Evolutionary conservation across 108 stramenopile species (phyloP), one percentile per base, ranked within the genome.

Genomic region (Conticribra weissflogii): DNA sequence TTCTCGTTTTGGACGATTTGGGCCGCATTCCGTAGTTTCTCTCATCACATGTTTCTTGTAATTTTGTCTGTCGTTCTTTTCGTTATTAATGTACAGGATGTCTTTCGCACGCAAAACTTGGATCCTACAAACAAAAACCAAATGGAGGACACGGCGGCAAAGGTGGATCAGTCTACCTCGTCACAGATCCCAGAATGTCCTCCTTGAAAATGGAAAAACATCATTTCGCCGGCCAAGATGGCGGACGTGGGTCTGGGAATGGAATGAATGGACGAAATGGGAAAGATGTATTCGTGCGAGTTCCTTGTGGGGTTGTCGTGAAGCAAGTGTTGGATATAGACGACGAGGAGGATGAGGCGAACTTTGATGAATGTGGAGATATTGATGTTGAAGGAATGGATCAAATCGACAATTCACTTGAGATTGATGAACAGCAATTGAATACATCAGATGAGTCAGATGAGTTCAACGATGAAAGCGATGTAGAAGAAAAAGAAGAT

Each of bases 221-320:
- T 86, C 90, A 92, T 79, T 77, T 72, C 14, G 71, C 45, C 1
- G 94, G 86, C 22, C 66, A 78, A 33, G 78, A 81, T 51, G 94
- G 94, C 29, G 64, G 71, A 3, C 76, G 71, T 51, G 94, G 94
- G 0, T 64, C 76, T 12, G 68, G 30, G 31, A 78, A 87, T 61
- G 78, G 69, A 15, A 84, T 50, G 53, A 33, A 83, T n/a, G 94
- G 94, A 2, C 66, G 80, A 49, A 84, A 81, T 59, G 94, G 94
- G 36, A 66, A 66, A 44, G 87, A 96, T 82, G 67, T 76, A 2
- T 78, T 92, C 48, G 52, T 93, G 3, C 62, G 86, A 61, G 89
- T 96, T 32, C 94, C 94, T 1, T 88, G 87, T 79, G 94, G 94
- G 14, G 91, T 96, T 3, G 76, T 96, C 12, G 92, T 96, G 5